phyloP scores from a whole-genome alignment of 768 basidiomycete genomes.

The Naganishia kalamii region DNA sequence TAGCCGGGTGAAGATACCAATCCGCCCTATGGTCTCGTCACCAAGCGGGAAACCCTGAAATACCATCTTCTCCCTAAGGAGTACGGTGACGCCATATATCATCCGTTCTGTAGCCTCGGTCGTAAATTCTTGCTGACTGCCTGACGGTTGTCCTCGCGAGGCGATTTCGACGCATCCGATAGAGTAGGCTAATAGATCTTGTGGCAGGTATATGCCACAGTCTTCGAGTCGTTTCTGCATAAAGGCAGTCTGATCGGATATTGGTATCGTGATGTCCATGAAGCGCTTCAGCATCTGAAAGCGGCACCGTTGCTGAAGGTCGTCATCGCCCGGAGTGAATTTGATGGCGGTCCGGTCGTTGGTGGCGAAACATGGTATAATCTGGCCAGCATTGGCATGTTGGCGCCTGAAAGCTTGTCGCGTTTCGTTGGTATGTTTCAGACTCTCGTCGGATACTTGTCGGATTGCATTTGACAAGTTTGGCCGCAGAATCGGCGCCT shows the following conservation, averaged over 20 bases:
- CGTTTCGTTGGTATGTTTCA: conserved; percentile 54
- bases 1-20: conserved; percentile 70
- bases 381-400: conserved; percentile 45
- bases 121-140: conserved; percentile 11
- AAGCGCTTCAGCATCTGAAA: conserved; percentile 73
- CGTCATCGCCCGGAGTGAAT: neutral
- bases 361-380: conserved; percentile 41
- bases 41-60: conserved; percentile 9
- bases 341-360: neutral
- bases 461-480: conserved; percentile 8
- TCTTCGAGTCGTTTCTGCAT: conserved; percentile 65
- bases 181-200: conserved; percentile 85
- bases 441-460: conserved; percentile 68
- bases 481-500: neutral
- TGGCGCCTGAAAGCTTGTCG: conserved; percentile 42
- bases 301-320: neutral
- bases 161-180: conserved; percentile 73
- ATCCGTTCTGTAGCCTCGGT: conserved; percentile 7
- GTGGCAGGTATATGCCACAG: conserved; percentile 75
- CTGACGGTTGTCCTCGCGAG: conserved; percentile 50
- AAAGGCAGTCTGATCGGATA: conserved; percentile 79
- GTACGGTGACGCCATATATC: conserved; percentile 10
- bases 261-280: conserved; percentile 65
- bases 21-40: conserved; percentile 31
- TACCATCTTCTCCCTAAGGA: conserved; percentile 3